phyloP scores from a whole-genome alignment of 257 asterid species.

The Solanum pinnatisectum region DNA sequence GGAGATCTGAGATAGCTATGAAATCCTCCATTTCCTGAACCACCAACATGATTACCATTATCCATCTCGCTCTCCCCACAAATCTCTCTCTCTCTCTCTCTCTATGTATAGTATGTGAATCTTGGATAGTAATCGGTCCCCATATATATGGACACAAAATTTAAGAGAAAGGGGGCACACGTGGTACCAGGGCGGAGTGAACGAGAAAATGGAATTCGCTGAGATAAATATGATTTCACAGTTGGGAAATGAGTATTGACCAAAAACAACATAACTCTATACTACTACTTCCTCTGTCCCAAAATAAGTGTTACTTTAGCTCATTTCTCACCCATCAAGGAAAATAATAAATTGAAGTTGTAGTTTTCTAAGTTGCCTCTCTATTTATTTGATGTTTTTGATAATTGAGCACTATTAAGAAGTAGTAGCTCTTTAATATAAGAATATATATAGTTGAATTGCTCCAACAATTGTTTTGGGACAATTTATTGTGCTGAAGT shows the following conservation, averaged over 20 bases:
- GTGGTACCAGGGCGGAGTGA: constrained; percentile 51
- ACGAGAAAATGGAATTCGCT: constrained; percentile 48
- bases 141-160: constrained; percentile 15
- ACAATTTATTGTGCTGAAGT: neutral
- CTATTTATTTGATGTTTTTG: neutral
- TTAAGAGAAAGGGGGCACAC: constrained; percentile 5
- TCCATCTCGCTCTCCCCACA: neutral
- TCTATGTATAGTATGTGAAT: neutral
- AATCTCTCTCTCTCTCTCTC: neutral
- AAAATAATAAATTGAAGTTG: neutral
- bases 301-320: neutral
- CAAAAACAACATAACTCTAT: neutral
- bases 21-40: constrained; percentile 40
- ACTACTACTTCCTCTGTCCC: neutral
- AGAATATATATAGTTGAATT: neutral
- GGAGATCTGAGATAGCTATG: constrained; percentile 50
- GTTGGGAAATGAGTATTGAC: constrained; percentile 43
- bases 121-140: neutral
- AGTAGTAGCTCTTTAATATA: neutral
- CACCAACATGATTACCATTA: constrained; percentile 1
- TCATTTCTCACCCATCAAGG: neutral
- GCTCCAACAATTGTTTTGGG: neutral
- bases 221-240: constrained; percentile 30
- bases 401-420: neutral
- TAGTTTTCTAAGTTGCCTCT: neutral